Evolutionary conservation across 2,329 filamentous ascomycete genomes (phyloP).

Genomic region (Tolypocladium cylindrosporum): DNA sequence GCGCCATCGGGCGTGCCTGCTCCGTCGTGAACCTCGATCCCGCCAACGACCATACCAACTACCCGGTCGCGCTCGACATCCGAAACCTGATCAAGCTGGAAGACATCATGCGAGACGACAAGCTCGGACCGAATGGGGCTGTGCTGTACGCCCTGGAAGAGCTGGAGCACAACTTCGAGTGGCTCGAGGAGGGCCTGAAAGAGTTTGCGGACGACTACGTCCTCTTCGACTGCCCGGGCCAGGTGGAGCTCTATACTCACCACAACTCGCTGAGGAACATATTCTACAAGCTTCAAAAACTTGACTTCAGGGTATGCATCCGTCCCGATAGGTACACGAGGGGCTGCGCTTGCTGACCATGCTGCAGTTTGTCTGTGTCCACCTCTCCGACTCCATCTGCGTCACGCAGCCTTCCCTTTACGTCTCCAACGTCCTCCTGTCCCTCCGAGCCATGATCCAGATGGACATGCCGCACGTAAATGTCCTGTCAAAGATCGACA

Average conservation of each 20-base stretch:
- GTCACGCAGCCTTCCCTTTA: constrained; percentile 90
- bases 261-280: constrained; percentile 87
- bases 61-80: constrained; percentile 84
- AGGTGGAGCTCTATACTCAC: constrained; percentile 95
- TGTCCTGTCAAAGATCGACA: constrained; percentile 96
- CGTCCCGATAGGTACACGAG: neutral
- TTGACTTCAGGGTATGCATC: constrained; percentile 69
- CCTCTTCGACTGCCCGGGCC: constrained; percentile 91
- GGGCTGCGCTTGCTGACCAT: constrained; percentile 7
- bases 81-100: constrained; percentile 82
- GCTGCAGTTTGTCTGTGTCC: constrained; percentile 74
- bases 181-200: constrained; percentile 74
- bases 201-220: constrained; percentile 83
- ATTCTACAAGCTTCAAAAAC: constrained; percentile 80
- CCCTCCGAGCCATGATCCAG: constrained; percentile 92
- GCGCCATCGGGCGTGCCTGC: constrained; percentile 87
- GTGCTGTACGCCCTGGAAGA: constrained; percentile 92
- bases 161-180: constrained; percentile 87
- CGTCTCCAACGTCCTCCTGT: constrained; percentile 86
- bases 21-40: constrained; percentile 95
- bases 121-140: constrained; percentile 84
- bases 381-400: constrained; percentile 90
- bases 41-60: constrained; percentile 86
- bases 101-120: constrained; percentile 87
- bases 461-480: constrained; percentile 96